Percentiles rank a stretch among this genome's conserved stretches.
Conservation (phyloP, 768 basidiomycete species). For the Amanita brunnescens region DNA sequence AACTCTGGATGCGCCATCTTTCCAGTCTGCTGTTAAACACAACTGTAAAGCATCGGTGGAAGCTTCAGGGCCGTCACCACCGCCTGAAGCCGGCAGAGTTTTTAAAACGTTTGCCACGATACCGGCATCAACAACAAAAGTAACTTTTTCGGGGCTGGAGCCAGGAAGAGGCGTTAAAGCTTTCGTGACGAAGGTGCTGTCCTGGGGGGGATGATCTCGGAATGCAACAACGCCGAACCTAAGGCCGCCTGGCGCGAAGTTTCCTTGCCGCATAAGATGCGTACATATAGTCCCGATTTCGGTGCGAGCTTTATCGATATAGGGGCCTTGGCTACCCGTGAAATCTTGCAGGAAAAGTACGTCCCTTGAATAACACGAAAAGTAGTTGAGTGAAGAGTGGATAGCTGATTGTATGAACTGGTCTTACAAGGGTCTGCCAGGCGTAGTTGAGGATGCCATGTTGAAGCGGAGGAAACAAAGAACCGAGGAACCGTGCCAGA, state of each 20-base stretch:
- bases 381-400: not conserved
- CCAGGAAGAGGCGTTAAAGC: not conserved
- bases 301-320: not conserved
- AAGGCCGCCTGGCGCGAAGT: not conserved
- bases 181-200: conserved; percentile 15
- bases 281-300: not conserved
- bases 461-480: too few relatives aligned
- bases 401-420: not conserved
- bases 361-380: not conserved
- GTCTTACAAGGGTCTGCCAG: not conserved
- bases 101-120: conserved; percentile 24
- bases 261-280: not conserved
- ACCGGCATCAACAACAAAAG: not conserved
- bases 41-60: conserved; percentile 45
- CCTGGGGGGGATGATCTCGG: not conserved
- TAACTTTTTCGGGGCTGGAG: not conserved
- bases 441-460: too few relatives aligned
- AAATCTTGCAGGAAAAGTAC: not conserved
- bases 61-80: conserved; percentile 51
- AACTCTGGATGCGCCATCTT: conserved; percentile 40
- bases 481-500: too few relatives aligned
- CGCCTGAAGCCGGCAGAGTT: conserved; percentile 29
- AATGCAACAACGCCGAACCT: not conserved
- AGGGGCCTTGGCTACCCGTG: not conserved
- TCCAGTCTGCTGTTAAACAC: conserved; percentile 41